These are phyloP conservation scores for Marchantia polymorpha DNA, from an alignment of 225 moss, liverwort and hornwort species.

Conservation along the genomic window DNA sequence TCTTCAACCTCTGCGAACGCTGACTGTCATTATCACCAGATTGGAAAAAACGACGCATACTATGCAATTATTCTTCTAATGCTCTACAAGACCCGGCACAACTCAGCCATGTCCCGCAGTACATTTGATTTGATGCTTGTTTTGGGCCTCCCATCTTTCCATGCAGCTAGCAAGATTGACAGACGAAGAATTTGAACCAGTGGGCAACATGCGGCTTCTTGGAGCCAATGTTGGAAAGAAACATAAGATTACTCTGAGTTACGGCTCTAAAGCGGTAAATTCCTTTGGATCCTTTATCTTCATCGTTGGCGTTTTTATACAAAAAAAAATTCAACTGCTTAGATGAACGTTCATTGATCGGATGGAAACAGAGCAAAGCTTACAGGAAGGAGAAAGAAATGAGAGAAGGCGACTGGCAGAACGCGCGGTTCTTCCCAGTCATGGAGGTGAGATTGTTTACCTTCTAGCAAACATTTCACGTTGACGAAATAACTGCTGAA, in stretches of 20 bases:
- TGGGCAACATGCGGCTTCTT: conserved; percentile 74
- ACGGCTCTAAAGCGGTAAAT: conserved; percentile 62
- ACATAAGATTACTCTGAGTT: conserved; percentile 52
- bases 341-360: neutral
- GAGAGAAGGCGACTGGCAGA: conserved; percentile 79
- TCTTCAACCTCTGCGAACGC: too few relatives aligned
- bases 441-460: conserved; percentile 50
- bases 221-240: conserved; percentile 72
- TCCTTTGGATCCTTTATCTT: neutral
- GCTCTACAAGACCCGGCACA: too few relatives aligned
- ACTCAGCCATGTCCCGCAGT: too few relatives aligned
- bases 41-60: too few relatives aligned
- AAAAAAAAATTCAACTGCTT: neutral
- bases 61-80: too few relatives aligned
- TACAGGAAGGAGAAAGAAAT: conserved; percentile 73
- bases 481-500: neutral
- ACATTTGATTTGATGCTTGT: too few relatives aligned
- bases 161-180: conserved; percentile 75
- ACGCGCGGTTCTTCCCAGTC: conserved; percentile 78
- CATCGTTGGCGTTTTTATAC: neutral
- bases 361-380: conserved; percentile 14
- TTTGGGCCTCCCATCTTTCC: neutral
- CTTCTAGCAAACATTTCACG: neutral
- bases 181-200: conserved; percentile 73
- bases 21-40: too few relatives aligned